Base-by-base conservation (phyloP, 2,329 filamentous ascomycete species). In the Furcasterigmium furcatum region DNA sequence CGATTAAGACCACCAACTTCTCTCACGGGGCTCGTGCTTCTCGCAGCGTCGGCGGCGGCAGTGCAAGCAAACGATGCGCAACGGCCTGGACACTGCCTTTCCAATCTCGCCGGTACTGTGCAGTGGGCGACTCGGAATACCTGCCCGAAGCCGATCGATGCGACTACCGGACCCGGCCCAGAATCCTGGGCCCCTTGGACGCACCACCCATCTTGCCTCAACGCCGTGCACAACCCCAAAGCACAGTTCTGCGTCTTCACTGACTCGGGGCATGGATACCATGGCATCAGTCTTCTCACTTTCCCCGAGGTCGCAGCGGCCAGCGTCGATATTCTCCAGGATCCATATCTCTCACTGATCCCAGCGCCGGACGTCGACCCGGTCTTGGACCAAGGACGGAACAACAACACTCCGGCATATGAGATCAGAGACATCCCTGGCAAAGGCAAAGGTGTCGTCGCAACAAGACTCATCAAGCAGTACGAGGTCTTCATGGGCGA, bases 401-500 rank as follows among this genome's bases (percentile, higher is more conserved):
- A 27, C n/a, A 38, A 29, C 9, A 21, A n/a, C 3, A 48, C 35
- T 1, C 42, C 49, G 8, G 48, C 58, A 2, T 67, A 64, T 32
- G 44, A 59, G 35, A 42, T 66, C 3, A 44, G 54, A 4, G 56
- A 61, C 5, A 50, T 64, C 0, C 53, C 57, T 2, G 59, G 57
- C 4, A 65, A 62, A 32, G 64, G 65, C 4, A 60, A 59, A 21
- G 66, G 66, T 2, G 53, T 64, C 5, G 43, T 67, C 3, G 66
- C 66, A 1, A 62, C 52, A 8, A 56, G 64, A 2, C 46, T 7
- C 8, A 66, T 70, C 38, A 47, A 46, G 5, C 54, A 55, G 7
- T 58, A 62, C 4, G 64, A 69, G 45, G 55, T 58, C 38, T 52
- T 69, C 46, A 65, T 71, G 59, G 52, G 58, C 5, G 65, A 68